phyloP scores from a whole-genome alignment of 164 flowering plant species.

The Nymphaea thermarum region DNA sequence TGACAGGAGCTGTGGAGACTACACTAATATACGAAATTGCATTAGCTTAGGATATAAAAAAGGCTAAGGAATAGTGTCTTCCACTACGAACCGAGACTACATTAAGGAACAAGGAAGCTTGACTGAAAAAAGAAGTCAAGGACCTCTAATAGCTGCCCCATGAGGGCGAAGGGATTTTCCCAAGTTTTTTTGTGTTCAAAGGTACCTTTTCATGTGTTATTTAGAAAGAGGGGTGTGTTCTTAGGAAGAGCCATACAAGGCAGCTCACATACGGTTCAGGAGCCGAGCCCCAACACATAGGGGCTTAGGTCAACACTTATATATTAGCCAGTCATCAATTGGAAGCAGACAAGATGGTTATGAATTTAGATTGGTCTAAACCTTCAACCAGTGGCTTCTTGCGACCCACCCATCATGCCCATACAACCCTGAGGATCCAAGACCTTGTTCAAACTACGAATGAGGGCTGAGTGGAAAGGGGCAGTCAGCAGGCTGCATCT shows the following conservation, averaged over 20 bases:
- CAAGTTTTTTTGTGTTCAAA: neutral
- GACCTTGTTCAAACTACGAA: too few species aligned
- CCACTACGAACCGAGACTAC: neutral
- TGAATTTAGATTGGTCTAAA: constrained; percentile 10
- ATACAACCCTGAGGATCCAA: too few species aligned
- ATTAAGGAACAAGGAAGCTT: constrained; percentile 1
- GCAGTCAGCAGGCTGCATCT: too few species aligned
- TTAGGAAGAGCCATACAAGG: constrained; percentile 1
- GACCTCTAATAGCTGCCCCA: neutral
- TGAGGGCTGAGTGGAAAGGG: too few species aligned
- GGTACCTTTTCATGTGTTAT: neutral
- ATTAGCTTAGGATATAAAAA: too few species aligned
- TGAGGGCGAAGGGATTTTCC: constrained; percentile 1
- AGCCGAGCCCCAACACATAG: neutral
- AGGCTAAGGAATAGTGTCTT: neutral
- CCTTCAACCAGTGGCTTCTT: constrained; percentile 7
- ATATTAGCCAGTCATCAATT: constrained; percentile 11
- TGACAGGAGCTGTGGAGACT: neutral
- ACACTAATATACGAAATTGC: neutral
- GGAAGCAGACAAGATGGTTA: constrained; percentile 11
- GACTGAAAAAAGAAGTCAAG: neutral
- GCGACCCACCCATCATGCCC: neutral
- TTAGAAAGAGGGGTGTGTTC: neutral
- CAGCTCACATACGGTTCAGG: constrained; percentile 4
- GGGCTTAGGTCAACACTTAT: constrained; percentile 8